Evolutionary conservation across 208 protist species (phyloP).

Genomic region (Crithidia expoeki): DNA sequence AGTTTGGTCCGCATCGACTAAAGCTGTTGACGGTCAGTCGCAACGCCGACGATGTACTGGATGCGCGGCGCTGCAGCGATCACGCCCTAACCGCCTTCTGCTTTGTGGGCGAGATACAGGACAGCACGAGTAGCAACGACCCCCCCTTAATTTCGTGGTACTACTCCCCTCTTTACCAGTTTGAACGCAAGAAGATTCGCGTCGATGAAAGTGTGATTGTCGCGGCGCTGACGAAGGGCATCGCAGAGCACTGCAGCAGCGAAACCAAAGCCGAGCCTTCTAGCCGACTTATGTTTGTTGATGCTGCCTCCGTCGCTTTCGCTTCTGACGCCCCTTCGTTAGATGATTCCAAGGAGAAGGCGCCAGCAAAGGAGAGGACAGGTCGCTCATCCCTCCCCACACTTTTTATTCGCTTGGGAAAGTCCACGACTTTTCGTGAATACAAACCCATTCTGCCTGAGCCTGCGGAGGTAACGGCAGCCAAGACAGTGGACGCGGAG

Average conservation of each 20-base stretch:
- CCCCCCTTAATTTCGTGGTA: slow-evolving; percentile 45
- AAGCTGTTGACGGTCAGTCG: slow-evolving; percentile 18
- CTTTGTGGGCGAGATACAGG: slow-evolving; percentile 64
- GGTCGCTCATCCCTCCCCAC: slow-evolving; percentile 13
- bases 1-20: slow-evolving; percentile 20
- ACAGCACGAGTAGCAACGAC: neutral
- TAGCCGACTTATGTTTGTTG: slow-evolving; percentile 1
- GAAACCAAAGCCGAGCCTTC: neutral
- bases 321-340: neutral
- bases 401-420: slow-evolving; percentile 57
- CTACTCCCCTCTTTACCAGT: slow-evolving; percentile 69
- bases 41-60: slow-evolving; percentile 3
- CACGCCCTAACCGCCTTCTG: slow-evolving; percentile 43
- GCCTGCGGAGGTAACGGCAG: neutral
- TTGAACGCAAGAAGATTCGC: slow-evolving; percentile 66
- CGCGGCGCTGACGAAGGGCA: slow-evolving; percentile 23
- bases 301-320: neutral
- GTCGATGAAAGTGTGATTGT: slow-evolving; percentile 69
- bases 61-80: slow-evolving; percentile 32
- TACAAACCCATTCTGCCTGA: slow-evolving; percentile 33
- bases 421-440: slow-evolving; percentile 55
- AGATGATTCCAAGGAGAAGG: neutral
- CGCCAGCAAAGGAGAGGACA: neutral
- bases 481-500: neutral
- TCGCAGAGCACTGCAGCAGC: slow-evolving; percentile 1